Conservation (phyloP, 1,284 basidiomycete genomes). For the Rhodotorula sp. region DNA sequence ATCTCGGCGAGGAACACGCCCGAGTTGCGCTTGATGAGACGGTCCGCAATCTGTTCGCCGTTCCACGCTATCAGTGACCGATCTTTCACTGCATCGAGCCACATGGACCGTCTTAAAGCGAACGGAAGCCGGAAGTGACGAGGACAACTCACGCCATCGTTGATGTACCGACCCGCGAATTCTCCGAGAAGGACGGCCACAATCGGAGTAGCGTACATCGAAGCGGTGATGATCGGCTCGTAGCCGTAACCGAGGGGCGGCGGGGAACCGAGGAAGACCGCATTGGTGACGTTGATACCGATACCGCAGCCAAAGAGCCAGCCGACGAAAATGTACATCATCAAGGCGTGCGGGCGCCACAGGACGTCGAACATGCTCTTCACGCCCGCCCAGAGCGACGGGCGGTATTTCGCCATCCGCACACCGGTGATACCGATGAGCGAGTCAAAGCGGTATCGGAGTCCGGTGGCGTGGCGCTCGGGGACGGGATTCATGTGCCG, state of each 20-base stretch:
- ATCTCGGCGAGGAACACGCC: conserved; percentile 71
- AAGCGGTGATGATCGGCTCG: conserved; percentile 18
- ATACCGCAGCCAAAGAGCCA: conserved; percentile 40
- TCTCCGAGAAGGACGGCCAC: conserved; percentile 68
- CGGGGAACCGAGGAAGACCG: conserved; percentile 62
- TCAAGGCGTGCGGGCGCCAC: conserved; percentile 42
- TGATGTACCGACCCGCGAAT: conserved; percentile 63
- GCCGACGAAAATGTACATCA: conserved; percentile 56
- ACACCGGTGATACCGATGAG: conserved; percentile 65
- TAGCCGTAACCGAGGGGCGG: conserved; percentile 59
- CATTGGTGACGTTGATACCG: conserved; percentile 72
- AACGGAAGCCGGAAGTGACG: too few species aligned
- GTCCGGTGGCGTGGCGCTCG: conserved; percentile 51
- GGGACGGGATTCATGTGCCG: conserved; percentile 61
- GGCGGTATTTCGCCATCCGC: conserved; percentile 62
- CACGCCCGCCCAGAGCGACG: conserved; percentile 53
- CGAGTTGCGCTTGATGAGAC: conserved; percentile 60
- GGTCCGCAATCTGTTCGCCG: conserved; percentile 56
- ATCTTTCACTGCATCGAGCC: too few species aligned
- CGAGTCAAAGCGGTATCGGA: conserved; percentile 62
- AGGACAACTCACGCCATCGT: conserved; percentile 57
- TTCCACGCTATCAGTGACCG: too few species aligned
- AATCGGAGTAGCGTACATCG: conserved; percentile 44
- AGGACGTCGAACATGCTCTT: conserved; percentile 47
- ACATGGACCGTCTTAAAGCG: too few species aligned